phyloP scores from a whole-genome alignment of 139 green algal genomes.

The Micromonas pusilla region DNA sequence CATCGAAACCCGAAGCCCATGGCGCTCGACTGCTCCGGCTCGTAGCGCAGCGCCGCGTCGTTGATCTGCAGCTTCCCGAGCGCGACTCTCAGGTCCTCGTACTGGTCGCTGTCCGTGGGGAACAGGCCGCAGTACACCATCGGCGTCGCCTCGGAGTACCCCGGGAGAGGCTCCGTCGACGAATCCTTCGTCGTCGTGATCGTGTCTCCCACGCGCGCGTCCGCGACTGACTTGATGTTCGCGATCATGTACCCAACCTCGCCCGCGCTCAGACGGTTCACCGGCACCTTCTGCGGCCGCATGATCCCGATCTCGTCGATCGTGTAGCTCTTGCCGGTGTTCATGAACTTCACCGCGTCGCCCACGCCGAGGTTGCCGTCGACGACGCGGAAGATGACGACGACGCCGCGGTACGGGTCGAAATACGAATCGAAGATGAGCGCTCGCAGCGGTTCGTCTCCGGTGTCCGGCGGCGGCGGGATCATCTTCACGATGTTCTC shows the following conservation, averaged over 20 bases:
- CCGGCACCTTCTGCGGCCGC: conserved; percentile 67
- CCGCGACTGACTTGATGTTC: conserved; percentile 79
- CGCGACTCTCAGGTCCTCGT: conserved; percentile 80
- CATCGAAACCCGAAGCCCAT: conserved; percentile 99
- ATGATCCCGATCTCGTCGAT: conserved; percentile 88
- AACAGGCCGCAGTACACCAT: conserved; percentile 98
- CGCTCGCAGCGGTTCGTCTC: conserved; percentile 60
- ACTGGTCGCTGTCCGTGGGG: conserved; percentile 63
- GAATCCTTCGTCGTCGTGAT: conserved; percentile 58
- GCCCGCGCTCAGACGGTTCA: conserved; percentile 74
- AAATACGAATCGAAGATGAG: conserved; percentile 99
- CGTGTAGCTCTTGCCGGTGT: conserved; percentile 60
- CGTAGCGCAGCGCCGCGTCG: conserved; percentile 72
- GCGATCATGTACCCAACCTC: conserved; percentile 86
- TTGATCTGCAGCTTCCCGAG: conserved; percentile 97
- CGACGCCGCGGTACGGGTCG: conserved; percentile 78
- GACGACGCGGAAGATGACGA: conserved; percentile 78
- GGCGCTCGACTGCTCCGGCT: conserved; percentile 43
- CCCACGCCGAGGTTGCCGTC: conserved; percentile 67
- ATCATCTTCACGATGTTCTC: conserved; percentile 78
- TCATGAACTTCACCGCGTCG: conserved; percentile 54
- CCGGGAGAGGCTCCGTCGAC: conserved; percentile 44
- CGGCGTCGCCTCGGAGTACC: conserved; percentile 80
- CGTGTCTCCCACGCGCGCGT: conserved; percentile 93
- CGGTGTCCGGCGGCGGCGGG: conserved; percentile 64